Evolutionary conservation across 768 basidiomycete species (phyloP), one percentile per base, ranked within the genome.

Genomic region (Suillus variegatus): DNA sequence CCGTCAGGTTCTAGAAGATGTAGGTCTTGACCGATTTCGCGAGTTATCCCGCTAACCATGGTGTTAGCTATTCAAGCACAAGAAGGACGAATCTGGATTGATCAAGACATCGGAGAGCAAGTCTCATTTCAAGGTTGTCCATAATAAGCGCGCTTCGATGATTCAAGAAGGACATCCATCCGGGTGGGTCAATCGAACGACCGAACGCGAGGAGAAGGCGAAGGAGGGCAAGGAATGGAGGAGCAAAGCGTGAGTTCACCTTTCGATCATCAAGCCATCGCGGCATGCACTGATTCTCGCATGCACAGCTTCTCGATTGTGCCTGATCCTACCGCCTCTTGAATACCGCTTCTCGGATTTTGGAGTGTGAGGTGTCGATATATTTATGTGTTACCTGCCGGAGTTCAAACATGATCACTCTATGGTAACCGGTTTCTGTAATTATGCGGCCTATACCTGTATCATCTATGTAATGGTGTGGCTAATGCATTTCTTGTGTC

Each of bases 81-180:
- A 87, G 74, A 85, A 86, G 71, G 83, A 81, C 12, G 80, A 82
- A 63, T 79, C 78, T 51, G 77, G 76, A 68, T 73, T 74, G 36
- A 67, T 77, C 35, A 71, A 74, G 52, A 70, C 73, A 54, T 75
- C 78, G 36, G 84, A 84, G 76, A 77, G 77, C 66, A 80, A 79
- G 67, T 87, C 88, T 9, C 88, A 92, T 68, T 95, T 97, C 83
- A 92, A 93, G 79, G 84, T 97, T 43, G 89, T 95, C 6, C 80
- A 81, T 18, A 84, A 88, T 66, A 91, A 90, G 79, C 82, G 89
- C 36, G 79, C 92, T 56, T 91, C 88, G 51, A 75, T 96, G 51
- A 76, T 96, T 46, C 78, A 85, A 25, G 79, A 82, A 47, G 90
- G 92, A 0, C 85, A 90, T 65, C 88, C 91, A 9, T 76, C 85